Conservation (phyloP, 306 rosid species). For the Hippophae gyantsensis region DNA sequence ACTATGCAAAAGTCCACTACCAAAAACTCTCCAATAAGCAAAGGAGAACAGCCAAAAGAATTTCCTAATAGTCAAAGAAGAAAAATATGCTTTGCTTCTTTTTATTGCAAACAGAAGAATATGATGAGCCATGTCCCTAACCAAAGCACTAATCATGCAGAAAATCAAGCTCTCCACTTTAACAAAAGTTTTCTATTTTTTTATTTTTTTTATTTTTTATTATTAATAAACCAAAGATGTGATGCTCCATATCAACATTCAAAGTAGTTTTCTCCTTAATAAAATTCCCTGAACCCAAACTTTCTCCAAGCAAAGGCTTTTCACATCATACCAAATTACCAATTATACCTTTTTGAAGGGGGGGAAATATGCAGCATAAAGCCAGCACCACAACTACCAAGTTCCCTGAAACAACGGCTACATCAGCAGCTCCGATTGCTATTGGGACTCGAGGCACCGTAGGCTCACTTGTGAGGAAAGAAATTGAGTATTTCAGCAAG, state of each 20-base stretch:
- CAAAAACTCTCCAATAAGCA: neutral
- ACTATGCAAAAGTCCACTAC: constrained; percentile 12
- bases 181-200: constrained; percentile 19
- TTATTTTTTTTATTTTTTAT: constrained; percentile 10
- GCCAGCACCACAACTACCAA: constrained; percentile 23
- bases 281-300: constrained; percentile 21
- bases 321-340: constrained; percentile 13
- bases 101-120: constrained; percentile 9
- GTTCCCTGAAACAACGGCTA: constrained; percentile 40
- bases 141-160: constrained; percentile 37
- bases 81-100: constrained; percentile 16
- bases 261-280: constrained; percentile 27
- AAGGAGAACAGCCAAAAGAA: no score
- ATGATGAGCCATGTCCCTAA: constrained; percentile 25
- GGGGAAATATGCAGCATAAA: constrained; percentile 20
- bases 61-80: constrained; percentile 23
- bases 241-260: constrained; percentile 24
- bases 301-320: constrained; percentile 44
- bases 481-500: constrained; percentile 68
- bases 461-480: constrained; percentile 67
- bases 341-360: neutral
- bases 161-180: constrained; percentile 34
- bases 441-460: constrained; percentile 80
- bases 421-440: constrained; percentile 47
- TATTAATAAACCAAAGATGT: constrained; percentile 16